phyloP scores from a whole-genome alignment of 768 basidiomycete species.

The Tylopilus sp. region DNA sequence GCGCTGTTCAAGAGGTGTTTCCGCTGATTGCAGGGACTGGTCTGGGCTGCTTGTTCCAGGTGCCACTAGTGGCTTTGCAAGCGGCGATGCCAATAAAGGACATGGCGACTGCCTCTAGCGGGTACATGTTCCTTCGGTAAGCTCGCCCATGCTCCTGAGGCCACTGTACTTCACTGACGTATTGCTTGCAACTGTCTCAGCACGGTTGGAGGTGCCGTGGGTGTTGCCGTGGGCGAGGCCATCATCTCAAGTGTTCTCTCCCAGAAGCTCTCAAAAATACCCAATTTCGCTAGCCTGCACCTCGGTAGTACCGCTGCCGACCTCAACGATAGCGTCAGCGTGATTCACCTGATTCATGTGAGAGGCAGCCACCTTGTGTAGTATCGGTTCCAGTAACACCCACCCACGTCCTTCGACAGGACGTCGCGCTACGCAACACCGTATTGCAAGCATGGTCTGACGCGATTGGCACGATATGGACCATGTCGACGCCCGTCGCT shows the following conservation, averaged over 20 bases:
- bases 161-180: background rate
- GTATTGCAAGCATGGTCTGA: conserved; percentile 64
- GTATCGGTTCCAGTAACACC: background rate
- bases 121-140: conserved; percentile 68
- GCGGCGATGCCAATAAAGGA: conserved; percentile 86
- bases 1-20: conserved; percentile 62
- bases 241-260: conserved; percentile 57
- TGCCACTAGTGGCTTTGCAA: conserved; percentile 70
- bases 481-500: conserved; percentile 55
- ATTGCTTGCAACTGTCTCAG: conserved; percentile 35
- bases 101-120: conserved; percentile 78
- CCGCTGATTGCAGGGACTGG: conserved; percentile 67
- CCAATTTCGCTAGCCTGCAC: conserved; percentile 26
- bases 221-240: conserved; percentile 69
- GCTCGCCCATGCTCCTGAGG: background rate
- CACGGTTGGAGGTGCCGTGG: conserved; percentile 72
- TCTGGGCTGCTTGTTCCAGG: conserved; percentile 62
- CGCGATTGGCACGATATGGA: conserved; percentile 63
- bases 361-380: background rate
- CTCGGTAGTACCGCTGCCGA: conserved; percentile 40
- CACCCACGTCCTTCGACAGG: conserved; percentile 30
- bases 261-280: conserved; percentile 33
- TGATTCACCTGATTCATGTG: conserved; percentile 34
- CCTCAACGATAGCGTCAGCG: conserved; percentile 45
- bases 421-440: conserved; percentile 44